phyloP scores from a whole-genome alignment of 225 moss, liverwort and hornwort species.

The Neckera pumila region DNA sequence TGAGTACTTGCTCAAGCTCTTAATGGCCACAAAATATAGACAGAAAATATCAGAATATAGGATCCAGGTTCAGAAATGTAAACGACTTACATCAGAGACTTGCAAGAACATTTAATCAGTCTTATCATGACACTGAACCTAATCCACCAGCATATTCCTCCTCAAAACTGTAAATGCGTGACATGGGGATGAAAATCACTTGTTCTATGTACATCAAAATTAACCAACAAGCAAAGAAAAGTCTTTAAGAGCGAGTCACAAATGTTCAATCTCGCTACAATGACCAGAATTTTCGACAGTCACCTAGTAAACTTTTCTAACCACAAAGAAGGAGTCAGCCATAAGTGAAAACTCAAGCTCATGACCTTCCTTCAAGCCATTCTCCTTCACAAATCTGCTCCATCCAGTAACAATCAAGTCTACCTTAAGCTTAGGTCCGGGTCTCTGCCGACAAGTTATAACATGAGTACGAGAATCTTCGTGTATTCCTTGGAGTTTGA shows the following conservation, averaged over 20 bases:
- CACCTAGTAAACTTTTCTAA: neutral
- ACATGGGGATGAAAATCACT: neutral
- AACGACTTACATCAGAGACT: neutral
- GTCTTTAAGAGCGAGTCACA: neutral
- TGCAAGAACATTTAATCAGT: neutral
- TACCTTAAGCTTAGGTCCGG: neutral
- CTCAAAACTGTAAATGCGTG: neutral
- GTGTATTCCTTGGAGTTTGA: neutral
- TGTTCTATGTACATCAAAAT: neutral
- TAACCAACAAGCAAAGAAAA: neutral
- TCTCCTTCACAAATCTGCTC: neutral
- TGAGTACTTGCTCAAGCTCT: conserved; percentile 37
- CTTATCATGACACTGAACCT: neutral
- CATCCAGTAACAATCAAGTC: neutral
- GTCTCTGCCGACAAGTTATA: neutral
- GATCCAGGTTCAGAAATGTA: neutral
- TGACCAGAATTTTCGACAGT: neutral
- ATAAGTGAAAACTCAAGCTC: neutral
- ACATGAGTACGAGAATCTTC: neutral
- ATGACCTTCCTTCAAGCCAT: neutral
- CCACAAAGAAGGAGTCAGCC: neutral
- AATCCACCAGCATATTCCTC: neutral
- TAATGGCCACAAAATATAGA: conserved; percentile 15
- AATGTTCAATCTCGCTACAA: neutral
- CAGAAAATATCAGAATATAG: neutral